phyloP scores from a whole-genome alignment of 2,329 filamentous ascomycete species.

The Calonectria hawksworthii region DNA sequence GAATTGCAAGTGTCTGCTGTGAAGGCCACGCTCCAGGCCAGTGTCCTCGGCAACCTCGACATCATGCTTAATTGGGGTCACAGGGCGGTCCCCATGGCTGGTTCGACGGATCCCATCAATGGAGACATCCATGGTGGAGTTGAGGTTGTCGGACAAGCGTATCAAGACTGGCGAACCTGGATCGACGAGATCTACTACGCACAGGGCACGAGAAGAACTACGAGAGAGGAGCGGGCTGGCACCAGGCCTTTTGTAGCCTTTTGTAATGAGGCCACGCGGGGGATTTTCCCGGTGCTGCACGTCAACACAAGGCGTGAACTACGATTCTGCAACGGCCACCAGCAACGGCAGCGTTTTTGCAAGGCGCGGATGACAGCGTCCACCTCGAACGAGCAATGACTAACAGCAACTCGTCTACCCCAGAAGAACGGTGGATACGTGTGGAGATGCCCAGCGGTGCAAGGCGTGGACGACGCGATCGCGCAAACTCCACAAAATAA shows the following conservation, averaged over 20 bases:
- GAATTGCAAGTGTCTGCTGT: slow-evolving; percentile 61
- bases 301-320: slow-evolving; percentile 6
- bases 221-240: background rate
- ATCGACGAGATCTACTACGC: background rate
- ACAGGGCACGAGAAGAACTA: background rate
- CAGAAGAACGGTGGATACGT: slow-evolving; percentile 8
- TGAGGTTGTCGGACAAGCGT: background rate
- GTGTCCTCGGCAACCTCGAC: slow-evolving; percentile 52
- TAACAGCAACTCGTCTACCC: slow-evolving; percentile 15
- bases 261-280: background rate
- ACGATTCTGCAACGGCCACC: background rate
- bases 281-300: background rate
- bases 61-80: slow-evolving; percentile 43
- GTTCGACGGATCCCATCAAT: slow-evolving; percentile 3
- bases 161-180: background rate
- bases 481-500: slow-evolving; percentile 1
- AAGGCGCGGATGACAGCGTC: slow-evolving; percentile 17
- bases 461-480: slow-evolving; percentile 20
- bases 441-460: slow-evolving; percentile 7
- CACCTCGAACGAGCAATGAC: background rate
- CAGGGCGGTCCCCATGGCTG: background rate
- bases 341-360: background rate
- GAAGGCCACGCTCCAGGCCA: slow-evolving; percentile 54
- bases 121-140: background rate
- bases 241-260: background rate